A percentile compares a stretch with the other conserved stretches of the same genome.
Conservation (phyloP, 2,329 filamentous ascomycete species). For the Exserohilum turcica region DNA sequence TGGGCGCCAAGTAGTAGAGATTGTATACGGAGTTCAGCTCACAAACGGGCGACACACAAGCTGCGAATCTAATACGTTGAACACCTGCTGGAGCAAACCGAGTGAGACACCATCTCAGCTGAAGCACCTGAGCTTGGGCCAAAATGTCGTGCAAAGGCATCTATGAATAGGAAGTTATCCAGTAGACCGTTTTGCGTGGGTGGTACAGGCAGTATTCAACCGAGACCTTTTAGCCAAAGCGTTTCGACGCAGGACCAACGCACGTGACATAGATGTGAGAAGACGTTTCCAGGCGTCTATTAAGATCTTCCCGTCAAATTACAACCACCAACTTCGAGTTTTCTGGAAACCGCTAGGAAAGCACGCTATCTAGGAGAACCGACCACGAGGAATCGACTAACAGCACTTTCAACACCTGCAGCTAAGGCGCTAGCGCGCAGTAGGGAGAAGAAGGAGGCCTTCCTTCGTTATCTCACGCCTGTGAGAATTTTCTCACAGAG, state of each 20-base stretch:
- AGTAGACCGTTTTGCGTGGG: neutral
- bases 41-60: neutral
- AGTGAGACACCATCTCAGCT: neutral
- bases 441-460: no score
- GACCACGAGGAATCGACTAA: no score
- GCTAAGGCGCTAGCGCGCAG: no score
- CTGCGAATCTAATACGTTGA: neutral
- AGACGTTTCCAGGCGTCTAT: no score
- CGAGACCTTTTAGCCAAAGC: slow-evolving; percentile 16
- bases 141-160: neutral
- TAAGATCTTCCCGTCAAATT: no score
- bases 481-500: no score
- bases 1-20: neutral
- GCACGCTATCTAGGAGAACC: no score
- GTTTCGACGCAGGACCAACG: neutral
- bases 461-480: no score
- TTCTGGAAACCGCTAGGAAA: no score
- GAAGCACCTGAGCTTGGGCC: neutral
- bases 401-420: no score
- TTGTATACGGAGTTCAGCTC: neutral
- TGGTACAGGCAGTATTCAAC: slow-evolving; percentile 25
- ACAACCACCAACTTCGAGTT: no score
- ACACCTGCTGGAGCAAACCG: neutral
- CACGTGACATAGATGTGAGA: slow-evolving; percentile 1
- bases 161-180: neutral